Evolutionary conservation across 495 filamentous ascomycete genomes (phyloP), one percentile per base, ranked within the genome.

Genomic region (Extremus antarcticus): DNA sequence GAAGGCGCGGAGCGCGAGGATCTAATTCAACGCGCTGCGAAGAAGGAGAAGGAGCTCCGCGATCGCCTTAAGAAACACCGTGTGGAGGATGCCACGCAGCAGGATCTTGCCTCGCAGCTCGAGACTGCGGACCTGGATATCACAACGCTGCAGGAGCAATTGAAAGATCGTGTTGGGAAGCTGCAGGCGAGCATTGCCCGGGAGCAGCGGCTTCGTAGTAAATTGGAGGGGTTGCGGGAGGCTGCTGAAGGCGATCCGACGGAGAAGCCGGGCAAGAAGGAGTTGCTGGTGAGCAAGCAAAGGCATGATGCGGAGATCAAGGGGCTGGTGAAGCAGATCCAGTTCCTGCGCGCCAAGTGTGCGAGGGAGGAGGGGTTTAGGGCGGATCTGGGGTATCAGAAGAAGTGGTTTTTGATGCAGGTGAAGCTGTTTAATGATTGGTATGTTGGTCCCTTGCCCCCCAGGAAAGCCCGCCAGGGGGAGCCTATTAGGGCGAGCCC

Each of bases 301-400:
- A 73, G 77, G 48, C 90, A 95, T 60, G 77, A 78, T 56, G 84
- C 83, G 61, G 94, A 97, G 70, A 76, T 95, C 25, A 78, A 81
- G 47, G 90, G 90, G 11, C 74, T 98, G 65, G 80, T 78, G 56
- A 85, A 90, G 70, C 89, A 95, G 68, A 91, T 96, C 61, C 76
- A 89, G 58, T 98, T 86, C 83, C 79, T 97, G 55, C 77, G 83
- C 55, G 88, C 87, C 3, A 78, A 82, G 49, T 82, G 84, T 66
- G 75, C 79, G 65, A 78, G 92, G 21, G 91, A 95, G 71, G 80
- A 86, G 62, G 80, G 77, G 51, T 83, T 97, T 70, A 76, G 92
- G 46, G 75, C 74, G 43, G 85, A 86, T 57, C 73, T 90, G 51
- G 84, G 82, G 22, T 94, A 77, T 74, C 86, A 85, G 68, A 86